Conservation (phyloP, 2,329 filamentous ascomycete species). For the Thermoascus crustaceus region DNA sequence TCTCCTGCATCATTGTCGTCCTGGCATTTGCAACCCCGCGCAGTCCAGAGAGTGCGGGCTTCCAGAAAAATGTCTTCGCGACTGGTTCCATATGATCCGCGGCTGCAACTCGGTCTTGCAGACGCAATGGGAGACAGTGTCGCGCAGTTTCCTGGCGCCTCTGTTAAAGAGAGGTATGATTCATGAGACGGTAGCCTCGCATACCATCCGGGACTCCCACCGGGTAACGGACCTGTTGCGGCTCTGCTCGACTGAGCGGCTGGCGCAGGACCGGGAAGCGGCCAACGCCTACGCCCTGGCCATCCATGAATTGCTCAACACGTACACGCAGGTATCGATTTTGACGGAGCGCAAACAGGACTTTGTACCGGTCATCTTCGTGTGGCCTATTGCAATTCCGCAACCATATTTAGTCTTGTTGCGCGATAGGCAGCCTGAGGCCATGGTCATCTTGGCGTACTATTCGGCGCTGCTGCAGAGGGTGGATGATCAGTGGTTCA, state of each 20-base stretch:
- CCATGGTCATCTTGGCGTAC: conserved; percentile 22
- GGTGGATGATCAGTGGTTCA: conserved; percentile 21
- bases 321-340: conserved; percentile 21
- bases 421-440: conserved; percentile 19
- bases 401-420: conserved; percentile 20
- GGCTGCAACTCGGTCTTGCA: conserved; percentile 23
- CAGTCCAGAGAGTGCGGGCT: conserved; percentile 10
- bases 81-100: conserved; percentile 23
- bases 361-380: conserved; percentile 21
- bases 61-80: conserved; percentile 20
- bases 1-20: conserved; percentile 22
- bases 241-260: conserved; percentile 12
- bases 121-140: conserved; percentile 18
- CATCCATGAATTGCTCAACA: conserved; percentile 22
- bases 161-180: conserved; percentile 20
- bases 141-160: conserved; percentile 19
- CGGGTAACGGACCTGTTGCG: conserved; percentile 20
- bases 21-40: conserved; percentile 20
- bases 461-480: conserved; percentile 21
- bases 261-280: conserved; percentile 14
- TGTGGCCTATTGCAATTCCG: conserved; percentile 21
- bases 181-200: conserved; percentile 18
- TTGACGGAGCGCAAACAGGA: conserved; percentile 15
- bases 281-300: conserved; percentile 19
- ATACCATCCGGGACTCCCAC: conserved; percentile 16